phyloP scores from a whole-genome alignment of 2,329 filamentous ascomycete genomes.

The Claviceps africana region DNA sequence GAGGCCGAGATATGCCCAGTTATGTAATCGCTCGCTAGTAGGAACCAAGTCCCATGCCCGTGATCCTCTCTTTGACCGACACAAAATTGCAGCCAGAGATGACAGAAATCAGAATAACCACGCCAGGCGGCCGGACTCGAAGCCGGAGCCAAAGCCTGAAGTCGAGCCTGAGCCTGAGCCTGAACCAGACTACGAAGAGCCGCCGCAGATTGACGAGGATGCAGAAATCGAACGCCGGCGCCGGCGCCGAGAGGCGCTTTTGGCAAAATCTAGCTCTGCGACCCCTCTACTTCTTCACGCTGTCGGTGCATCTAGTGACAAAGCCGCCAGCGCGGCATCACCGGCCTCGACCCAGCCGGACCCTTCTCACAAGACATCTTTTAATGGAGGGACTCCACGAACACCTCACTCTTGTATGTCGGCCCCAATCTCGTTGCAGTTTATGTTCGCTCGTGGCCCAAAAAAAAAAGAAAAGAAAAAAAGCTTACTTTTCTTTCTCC shows the following conservation, averaged over 20 bases:
- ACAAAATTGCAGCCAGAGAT: conserved; percentile 28
- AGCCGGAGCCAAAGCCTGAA: conserved; percentile 4
- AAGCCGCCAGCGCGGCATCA: conserved; percentile 37
- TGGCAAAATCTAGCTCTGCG: conserved; percentile 65
- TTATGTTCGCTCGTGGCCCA: not conserved
- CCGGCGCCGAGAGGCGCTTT: conserved; percentile 69
- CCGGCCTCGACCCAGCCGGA: conserved; percentile 36
- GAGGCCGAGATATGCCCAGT: conserved; percentile 35
- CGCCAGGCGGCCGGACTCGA: conserved; percentile 12
- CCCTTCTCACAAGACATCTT: conserved; percentile 22
- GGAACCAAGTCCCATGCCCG: conserved; percentile 42
- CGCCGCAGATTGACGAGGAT: conserved; percentile 60
- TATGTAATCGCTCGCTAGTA: conserved; percentile 49
- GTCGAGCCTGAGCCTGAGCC: conserved; percentile 18
- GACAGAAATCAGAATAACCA: conserved; percentile 8
- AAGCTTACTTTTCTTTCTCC: conserved; percentile 12
- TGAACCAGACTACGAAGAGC: conserved; percentile 35
- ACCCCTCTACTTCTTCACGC: conserved; percentile 65
- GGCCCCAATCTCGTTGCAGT: too few species aligned
- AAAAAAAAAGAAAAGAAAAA: too few species aligned
- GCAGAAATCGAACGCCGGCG: conserved; percentile 75
- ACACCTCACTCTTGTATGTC: conserved; percentile 36
- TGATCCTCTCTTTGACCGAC: conserved; percentile 55
- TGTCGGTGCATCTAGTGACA: conserved; percentile 46
- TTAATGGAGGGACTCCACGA: conserved; percentile 23